These are phyloP conservation scores for Trametopsis cervina DNA, from an alignment of 768 basidiomycete species.

Conservation along the genomic window DNA sequence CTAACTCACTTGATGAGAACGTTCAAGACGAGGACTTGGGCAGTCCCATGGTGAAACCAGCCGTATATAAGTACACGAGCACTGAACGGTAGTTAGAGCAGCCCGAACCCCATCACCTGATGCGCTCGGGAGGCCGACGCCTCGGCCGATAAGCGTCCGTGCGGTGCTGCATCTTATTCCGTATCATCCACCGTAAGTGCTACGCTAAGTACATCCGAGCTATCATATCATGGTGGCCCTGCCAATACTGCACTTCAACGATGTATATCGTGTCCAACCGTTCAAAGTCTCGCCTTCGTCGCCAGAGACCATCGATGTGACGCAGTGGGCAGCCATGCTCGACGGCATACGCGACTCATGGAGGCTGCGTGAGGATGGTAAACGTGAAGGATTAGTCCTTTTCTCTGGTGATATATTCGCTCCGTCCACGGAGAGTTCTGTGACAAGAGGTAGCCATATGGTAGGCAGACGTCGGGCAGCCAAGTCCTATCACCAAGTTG, in stretches of 20 bases:
- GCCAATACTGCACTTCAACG: slow-evolving; percentile 67
- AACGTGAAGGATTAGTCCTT: slow-evolving; percentile 66
- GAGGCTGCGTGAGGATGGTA: slow-evolving; percentile 39
- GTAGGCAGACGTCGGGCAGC: slow-evolving; percentile 31
- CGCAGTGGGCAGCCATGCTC: slow-evolving; percentile 75
- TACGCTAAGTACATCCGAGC: no score
- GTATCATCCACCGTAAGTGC: no score
- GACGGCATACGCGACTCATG: slow-evolving; percentile 55
- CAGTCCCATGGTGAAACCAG: no score
- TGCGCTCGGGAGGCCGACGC: no score
- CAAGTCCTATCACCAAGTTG: slow-evolving; percentile 7
- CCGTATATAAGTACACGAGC: no score
- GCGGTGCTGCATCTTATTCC: no score
- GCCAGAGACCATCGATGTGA: slow-evolving; percentile 71
- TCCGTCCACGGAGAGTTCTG: slow-evolving; percentile 79
- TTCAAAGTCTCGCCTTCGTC: slow-evolving; percentile 55
- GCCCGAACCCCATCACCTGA: no score
- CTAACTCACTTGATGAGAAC: no score
- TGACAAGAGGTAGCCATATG: slow-evolving; percentile 90
- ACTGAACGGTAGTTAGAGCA: no score
- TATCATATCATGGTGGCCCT: slow-evolving; percentile 31
- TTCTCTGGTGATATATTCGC: slow-evolving; percentile 91
- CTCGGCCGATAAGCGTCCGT: no score
- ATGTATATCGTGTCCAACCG: slow-evolving; percentile 74
- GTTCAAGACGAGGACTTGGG: no score